These are phyloP conservation scores for Nakataea oryzae DNA, from an alignment of 2,329 filamentous ascomycete genomes.

Conservation along the genomic window DNA sequence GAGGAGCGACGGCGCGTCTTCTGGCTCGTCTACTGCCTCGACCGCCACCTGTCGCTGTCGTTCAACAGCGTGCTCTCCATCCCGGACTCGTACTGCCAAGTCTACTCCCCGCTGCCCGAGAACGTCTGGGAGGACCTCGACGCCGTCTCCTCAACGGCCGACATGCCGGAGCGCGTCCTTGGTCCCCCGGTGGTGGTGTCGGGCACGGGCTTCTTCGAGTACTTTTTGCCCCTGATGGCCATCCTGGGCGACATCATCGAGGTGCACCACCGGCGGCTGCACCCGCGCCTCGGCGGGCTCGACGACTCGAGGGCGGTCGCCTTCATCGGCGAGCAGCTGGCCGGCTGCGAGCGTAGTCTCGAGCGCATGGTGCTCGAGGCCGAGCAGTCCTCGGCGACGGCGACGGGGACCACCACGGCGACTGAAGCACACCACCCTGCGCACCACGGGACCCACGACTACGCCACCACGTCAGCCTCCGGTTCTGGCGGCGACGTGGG, in stretches of 20 bases:
- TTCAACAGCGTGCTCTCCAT: constrained; percentile 33
- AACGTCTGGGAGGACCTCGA: constrained; percentile 28
- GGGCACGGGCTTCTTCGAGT: constrained; percentile 36
- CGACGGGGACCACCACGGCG: background rate
- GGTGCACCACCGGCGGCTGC: constrained; percentile 29
- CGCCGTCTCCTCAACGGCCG: constrained; percentile 13
- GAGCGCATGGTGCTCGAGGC: constrained; percentile 16
- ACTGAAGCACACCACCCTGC: background rate
- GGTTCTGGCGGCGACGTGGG: background rate
- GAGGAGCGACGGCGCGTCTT: constrained; percentile 36
- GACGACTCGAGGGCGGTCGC: constrained; percentile 21
- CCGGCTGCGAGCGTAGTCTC: constrained; percentile 27
- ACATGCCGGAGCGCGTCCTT: constrained; percentile 20
- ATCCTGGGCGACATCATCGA: constrained; percentile 39
- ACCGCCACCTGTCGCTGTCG: constrained; percentile 34
- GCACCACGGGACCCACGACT: background rate
- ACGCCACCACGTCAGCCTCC: background rate
- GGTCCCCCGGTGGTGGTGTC: constrained; percentile 27
- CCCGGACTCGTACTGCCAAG: constrained; percentile 33
- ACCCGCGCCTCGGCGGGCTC: constrained; percentile 28
- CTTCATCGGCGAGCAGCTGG: constrained; percentile 24
- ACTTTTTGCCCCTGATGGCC: constrained; percentile 36
- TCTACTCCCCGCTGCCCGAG: constrained; percentile 29
- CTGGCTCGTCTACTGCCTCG: constrained; percentile 35
- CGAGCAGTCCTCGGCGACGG: constrained; percentile 3